Evolutionary conservation across 306 rosid species (phyloP).

Genomic region (Inga leiocalycina): DNA sequence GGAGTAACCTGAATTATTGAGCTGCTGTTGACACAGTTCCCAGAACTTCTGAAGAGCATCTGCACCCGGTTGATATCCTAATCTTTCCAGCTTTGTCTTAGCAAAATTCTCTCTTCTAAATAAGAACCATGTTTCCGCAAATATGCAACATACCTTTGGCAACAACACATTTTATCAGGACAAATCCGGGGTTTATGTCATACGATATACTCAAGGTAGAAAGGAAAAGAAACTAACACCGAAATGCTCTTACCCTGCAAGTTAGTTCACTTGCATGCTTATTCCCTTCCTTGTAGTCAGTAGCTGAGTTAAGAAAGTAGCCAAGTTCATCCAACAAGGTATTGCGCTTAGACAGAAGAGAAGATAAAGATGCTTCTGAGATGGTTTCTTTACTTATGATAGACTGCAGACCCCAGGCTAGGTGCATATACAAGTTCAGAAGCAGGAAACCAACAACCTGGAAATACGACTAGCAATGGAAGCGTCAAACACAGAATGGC

Average conservation of each 20-base stretch:
- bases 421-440: conserved; percentile 70
- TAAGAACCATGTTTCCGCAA: conserved; percentile 69
- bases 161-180: conserved; percentile 42
- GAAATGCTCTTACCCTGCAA: conserved; percentile 65
- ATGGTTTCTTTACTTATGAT: conserved; percentile 54
- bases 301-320: conserved; percentile 58
- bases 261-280: conserved; percentile 70
- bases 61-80: conserved; percentile 72
- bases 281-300: conserved; percentile 52
- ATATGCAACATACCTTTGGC: conserved; percentile 71
- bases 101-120: conserved; percentile 53
- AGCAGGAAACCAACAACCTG: conserved; percentile 90
- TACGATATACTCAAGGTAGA: conserved; percentile 13
- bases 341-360: conserved; percentile 63
- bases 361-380: conserved; percentile 61
- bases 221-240: conserved; percentile 9
- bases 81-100: conserved; percentile 64
- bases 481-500: conserved; percentile 26
- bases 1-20: conserved; percentile 66
- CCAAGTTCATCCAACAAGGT: conserved; percentile 69
- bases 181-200: conserved; percentile 27
- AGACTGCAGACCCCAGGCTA: conserved; percentile 73
- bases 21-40: conserved; percentile 81
- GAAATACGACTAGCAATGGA: conserved; percentile 38
- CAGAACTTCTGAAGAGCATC: conserved; percentile 65